Evolutionary conservation across 306 rosid species (phyloP).

Genomic region (Cicer yamashitae): DNA sequence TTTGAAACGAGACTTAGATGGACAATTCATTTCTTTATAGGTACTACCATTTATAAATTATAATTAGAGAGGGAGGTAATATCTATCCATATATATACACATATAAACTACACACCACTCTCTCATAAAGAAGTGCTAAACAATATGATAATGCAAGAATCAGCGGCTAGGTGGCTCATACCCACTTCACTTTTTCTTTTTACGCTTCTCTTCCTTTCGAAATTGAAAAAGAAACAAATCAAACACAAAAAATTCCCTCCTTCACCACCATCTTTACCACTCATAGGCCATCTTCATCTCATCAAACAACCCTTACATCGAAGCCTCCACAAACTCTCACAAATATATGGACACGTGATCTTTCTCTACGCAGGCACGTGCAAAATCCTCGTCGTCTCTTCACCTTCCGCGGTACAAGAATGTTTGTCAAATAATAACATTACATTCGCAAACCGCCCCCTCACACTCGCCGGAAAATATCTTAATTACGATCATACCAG

Average conservation of each 20-base stretch:
- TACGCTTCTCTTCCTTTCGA: background rate
- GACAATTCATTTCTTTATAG: too few species aligned
- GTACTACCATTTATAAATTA: too few species aligned
- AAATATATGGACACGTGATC: constrained; percentile 40
- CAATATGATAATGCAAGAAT: background rate
- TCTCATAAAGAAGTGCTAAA: background rate
- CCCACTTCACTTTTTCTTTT: constrained; percentile 28
- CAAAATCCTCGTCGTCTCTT: constrained; percentile 48
- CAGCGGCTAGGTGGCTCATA: background rate
- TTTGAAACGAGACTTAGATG: too few species aligned
- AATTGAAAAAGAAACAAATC: background rate
- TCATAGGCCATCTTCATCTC: constrained; percentile 60
- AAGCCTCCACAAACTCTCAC: constrained; percentile 35
- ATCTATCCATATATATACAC: too few species aligned
- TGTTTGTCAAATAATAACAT: constrained; percentile 43
- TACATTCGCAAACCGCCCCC: constrained; percentile 56
- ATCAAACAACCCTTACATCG: constrained; percentile 46
- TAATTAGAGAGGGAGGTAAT: too few species aligned
- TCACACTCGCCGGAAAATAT: constrained; percentile 39
- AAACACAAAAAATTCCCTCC: constrained; percentile 46
- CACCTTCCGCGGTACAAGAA: constrained; percentile 52
- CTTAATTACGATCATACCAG: constrained; percentile 42
- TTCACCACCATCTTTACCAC: constrained; percentile 52
- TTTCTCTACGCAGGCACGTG: constrained; percentile 47
- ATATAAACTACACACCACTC: background rate